These are phyloP conservation scores for Acacia acuminata DNA, from an alignment of 306 rosid species.

Conservation along the genomic window DNA sequence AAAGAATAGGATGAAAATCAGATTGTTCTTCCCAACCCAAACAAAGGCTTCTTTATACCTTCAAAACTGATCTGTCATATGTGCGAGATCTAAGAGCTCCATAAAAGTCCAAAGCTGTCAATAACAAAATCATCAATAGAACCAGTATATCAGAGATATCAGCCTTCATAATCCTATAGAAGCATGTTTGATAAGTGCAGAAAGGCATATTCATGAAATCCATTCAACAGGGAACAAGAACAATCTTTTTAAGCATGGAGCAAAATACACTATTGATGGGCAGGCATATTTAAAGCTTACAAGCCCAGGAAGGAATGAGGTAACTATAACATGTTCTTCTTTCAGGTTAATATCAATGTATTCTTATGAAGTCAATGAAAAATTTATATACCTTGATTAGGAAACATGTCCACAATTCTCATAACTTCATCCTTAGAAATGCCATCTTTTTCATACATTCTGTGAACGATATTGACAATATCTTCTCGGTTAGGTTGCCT, in stretches of 20 bases:
- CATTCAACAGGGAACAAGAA: slow-evolving; percentile 3
- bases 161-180: slow-evolving; percentile 9
- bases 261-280: slow-evolving; percentile 4
- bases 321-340: background rate
- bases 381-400: slow-evolving; percentile 75
- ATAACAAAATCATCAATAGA: slow-evolving; percentile 38
- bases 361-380: background rate
- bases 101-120: slow-evolving; percentile 93
- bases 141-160: slow-evolving; percentile 1
- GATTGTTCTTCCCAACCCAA: slow-evolving; percentile 15
- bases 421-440: slow-evolving; percentile 72
- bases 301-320: slow-evolving; percentile 1
- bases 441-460: slow-evolving; percentile 91
- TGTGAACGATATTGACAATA: slow-evolving; percentile 78
- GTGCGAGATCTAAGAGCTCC: slow-evolving; percentile 95
- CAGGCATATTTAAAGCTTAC: slow-evolving; percentile 17
- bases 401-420: slow-evolving; percentile 69
- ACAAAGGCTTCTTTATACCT: slow-evolving; percentile 56
- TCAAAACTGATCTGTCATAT: slow-evolving; percentile 74
- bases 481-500: slow-evolving; percentile 95
- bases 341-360: background rate
- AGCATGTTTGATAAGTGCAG: slow-evolving; percentile 20
- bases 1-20: slow-evolving; percentile 10
- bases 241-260: slow-evolving; percentile 9
- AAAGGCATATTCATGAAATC: slow-evolving; percentile 13